Percentiles rank a stretch among this genome's conserved stretches.
Evolutionary conservation across 805 yeast genomes (phyloP).

Genomic region (Wickerhamomyces subpelliculosus): DNA sequence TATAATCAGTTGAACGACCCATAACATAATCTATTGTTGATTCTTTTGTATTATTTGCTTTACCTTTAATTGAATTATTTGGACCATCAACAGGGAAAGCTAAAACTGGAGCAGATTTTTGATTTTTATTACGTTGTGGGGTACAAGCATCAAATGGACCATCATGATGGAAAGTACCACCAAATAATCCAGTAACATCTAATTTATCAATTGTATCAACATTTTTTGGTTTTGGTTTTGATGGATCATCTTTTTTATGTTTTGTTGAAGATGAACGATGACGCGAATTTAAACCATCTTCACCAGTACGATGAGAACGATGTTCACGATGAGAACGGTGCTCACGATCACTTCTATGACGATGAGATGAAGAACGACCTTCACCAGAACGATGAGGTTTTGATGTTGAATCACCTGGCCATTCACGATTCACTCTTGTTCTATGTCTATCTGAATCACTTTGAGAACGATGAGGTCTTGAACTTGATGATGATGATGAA

Average conservation of each 20-base stretch:
- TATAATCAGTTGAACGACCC: constrained; percentile 51
- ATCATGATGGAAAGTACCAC: constrained; percentile 95
- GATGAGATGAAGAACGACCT: constrained; percentile 5
- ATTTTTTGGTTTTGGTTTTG: constrained; percentile 50
- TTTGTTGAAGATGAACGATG: constrained; percentile 10
- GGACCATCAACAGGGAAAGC: constrained; percentile 98
- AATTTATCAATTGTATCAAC: constrained; percentile 91
- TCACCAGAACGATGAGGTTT: constrained; percentile 9
- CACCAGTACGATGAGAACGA: constrained; percentile 8
- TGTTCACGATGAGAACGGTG: constrained; percentile 6
- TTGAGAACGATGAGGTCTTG: constrained; percentile 21
- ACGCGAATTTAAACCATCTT: constrained; percentile 3
- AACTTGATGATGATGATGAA: constrained; percentile 17
- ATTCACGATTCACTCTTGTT: constrained; percentile 5
- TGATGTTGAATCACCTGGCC: constrained; percentile 3
- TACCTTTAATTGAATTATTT: constrained; percentile 73
- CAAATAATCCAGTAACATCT: constrained; percentile 93
- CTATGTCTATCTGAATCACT: constrained; percentile 7
- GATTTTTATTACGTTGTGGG: constrained; percentile 84
- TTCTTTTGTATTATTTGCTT: constrained; percentile 45
- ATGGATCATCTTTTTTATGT: constrained; percentile 29
- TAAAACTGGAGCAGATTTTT: constrained; percentile 78
- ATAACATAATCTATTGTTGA: constrained; percentile 69
- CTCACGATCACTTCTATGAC: constrained; percentile 1
- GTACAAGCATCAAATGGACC: constrained; percentile 99